Base-by-base conservation (phyloP, 129 eudicot species). In the Smallanthus sonchifolius region DNA sequence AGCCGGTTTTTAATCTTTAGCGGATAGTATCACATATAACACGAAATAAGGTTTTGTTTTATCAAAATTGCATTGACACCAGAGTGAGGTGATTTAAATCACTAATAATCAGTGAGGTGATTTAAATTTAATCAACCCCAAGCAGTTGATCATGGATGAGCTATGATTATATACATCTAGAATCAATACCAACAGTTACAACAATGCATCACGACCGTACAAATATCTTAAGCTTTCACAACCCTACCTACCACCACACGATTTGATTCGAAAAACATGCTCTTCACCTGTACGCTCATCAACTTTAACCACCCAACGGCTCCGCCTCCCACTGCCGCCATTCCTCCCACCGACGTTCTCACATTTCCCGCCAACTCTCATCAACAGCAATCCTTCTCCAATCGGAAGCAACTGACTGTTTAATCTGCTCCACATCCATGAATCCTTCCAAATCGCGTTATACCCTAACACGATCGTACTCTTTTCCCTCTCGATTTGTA, bases 231-330 rank as follows among this genome's bases (percentile, higher is more conserved):
- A 61, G 76, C 76, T 24, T 24, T 24, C 30, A 24, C 30, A 24
- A 24, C 30, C 30, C 30, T 24, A 24, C 30, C 30, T 24, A 24
- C 30, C 30, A 24, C 30, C 30, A 24, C 30, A 24, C 30, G 30
- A 24, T 24, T 24, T 24, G 30, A 89, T 68, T 72, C 96, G 68
- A 44, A 74, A 86, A 19, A 84, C 88, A 80, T 86, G 89, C 38
- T 89, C 89, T 77, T 89, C 96, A 15, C 92, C 96, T 2, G 96
- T 89, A 66, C 78, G 80, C 28, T 81, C 69, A 78, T 89, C 96
- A 0, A 85, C 85, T 75, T 88, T 81, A 19, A 77, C 82, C 28
- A 87, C 77, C 96, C 92, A 87, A 20, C 70, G 74, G 47, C 86
- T 79, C 70, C 67, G 76, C 80, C 78, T 79, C 32, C 81, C 75